Evolutionary conservation across 169 alveolate species (phyloP).

Genomic region (Plasmodium gaboni): DNA sequence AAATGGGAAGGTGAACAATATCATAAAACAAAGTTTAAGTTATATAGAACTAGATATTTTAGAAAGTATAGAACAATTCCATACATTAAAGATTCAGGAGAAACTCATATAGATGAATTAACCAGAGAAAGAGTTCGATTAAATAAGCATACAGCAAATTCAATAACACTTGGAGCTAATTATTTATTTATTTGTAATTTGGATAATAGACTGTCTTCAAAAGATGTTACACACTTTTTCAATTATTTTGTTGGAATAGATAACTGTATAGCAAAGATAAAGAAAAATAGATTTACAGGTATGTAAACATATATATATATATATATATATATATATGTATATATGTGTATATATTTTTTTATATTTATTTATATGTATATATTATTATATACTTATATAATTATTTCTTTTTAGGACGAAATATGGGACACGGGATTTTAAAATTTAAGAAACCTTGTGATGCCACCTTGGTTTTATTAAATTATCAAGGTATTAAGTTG

Average conservation of each 20-base stretch:
- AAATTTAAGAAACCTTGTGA: conserved; percentile 83
- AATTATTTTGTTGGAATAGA: conserved; percentile 59
- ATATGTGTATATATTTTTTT: not conserved
- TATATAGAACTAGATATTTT: conserved; percentile 49
- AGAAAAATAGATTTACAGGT: conserved; percentile 56
- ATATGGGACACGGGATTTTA: conserved; percentile 83
- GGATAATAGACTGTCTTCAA: conserved; percentile 55
- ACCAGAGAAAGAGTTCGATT: conserved; percentile 60
- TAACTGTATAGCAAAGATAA: conserved; percentile 44
- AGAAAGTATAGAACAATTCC: conserved; percentile 62
- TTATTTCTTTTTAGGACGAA: conserved; percentile 78
- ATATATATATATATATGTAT: not conserved
- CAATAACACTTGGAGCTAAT: conserved; percentile 61
- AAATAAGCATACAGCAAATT: conserved; percentile 44
- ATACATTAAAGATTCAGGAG: conserved; percentile 62
- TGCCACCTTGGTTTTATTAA: conserved; percentile 82
- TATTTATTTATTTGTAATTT: conserved; percentile 58
- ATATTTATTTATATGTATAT: not conserved
- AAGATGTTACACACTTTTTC: conserved; percentile 69
- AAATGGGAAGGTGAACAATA: conserved; percentile 42
- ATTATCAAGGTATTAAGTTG: conserved; percentile 82
- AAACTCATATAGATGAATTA: conserved; percentile 62
- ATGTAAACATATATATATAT: not conserved
- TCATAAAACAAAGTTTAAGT: conserved; percentile 11
- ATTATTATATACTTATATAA: not conserved